phyloP scores from a whole-genome alignment of 176 grass and related monocot genomes.

The Triticum dicoccoides region DNA sequence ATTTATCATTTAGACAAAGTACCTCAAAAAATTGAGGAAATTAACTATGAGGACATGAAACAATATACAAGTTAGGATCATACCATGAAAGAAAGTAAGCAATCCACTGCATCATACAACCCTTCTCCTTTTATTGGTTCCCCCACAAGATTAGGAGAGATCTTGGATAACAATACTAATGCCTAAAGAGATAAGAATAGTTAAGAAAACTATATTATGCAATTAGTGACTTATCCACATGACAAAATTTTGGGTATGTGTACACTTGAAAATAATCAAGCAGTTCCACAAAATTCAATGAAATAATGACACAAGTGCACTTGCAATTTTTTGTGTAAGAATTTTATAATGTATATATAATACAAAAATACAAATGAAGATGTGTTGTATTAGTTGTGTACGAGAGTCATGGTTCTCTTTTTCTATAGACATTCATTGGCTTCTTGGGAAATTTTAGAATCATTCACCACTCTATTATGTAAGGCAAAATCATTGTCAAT shows the following conservation, averaged over 20 bases:
- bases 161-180: conserved; percentile 24
- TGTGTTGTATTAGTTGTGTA: neutral
- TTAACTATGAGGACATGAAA: neutral
- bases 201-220: neutral
- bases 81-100: conserved; percentile 42
- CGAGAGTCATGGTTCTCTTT: neutral
- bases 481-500: too few species aligned
- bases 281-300: neutral
- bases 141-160: conserved; percentile 5
- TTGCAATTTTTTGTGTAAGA: neutral
- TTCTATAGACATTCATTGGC: neutral
- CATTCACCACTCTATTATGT: neutral
- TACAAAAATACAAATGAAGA: neutral
- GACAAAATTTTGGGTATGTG: too few species aligned
- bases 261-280: neutral
- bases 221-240: neutral
- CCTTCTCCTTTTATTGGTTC: conserved; percentile 22
- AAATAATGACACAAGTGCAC: neutral
- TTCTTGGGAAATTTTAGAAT: neutral
- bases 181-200: neutral
- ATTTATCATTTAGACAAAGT: neutral
- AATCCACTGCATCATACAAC: conserved; percentile 31
- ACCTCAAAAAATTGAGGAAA: neutral
- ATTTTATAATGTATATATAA: neutral
- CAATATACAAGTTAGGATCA: neutral